Evolutionary conservation across 768 basidiomycete genomes (phyloP), one percentile per base, ranked within the genome.

Genomic region (Russula foetens): DNA sequence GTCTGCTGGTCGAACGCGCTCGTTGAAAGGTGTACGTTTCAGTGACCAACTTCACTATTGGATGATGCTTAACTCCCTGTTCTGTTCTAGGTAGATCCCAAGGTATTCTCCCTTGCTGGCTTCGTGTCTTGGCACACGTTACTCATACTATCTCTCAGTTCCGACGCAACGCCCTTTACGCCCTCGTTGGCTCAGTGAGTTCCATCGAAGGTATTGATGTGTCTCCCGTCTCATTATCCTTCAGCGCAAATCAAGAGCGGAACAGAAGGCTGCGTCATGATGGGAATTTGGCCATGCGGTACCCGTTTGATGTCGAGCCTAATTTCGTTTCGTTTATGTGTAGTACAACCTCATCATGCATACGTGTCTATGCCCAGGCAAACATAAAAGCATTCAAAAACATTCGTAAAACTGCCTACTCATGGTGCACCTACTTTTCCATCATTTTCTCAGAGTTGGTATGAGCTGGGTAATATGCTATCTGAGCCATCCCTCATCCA

Each of bases 1-100:
- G 74, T 56, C 60, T 26, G 79, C 82, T 60, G 79, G 83, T 72
- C 82, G 85, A 69, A 83, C 88, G 67, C 82, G 86, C 67, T 94
- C 90, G 39, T 69, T 90, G 80, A 92, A 84, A 79, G 95, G 94
- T 83, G 96, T 98, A 82, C 64, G 92, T 88, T 75, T 86, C 88
- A 79, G 90, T 92, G n/a, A 35, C 49, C 23, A 15, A 26, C 19
- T 52, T 9, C 77, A 57, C 83, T 83, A 6, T 46, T 58, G 23
- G 39, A 39, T 43, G 57, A 31, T 39, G 24, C 41, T 44, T 53
- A 24, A 15, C 23, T 55, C 64, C 57, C 59, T 58, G 45, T 35
- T 58, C 26, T 55, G 57, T 58, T 23, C 41, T 67, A 92, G 90
- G 85, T 92, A 70, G 90, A 92, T 65, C 72, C 85, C 62, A 92